Evolutionary conservation across 2,329 filamentous ascomycete genomes (phyloP), one percentile per base, ranked within the genome.

Genomic region (Escovopsis weberi): DNA sequence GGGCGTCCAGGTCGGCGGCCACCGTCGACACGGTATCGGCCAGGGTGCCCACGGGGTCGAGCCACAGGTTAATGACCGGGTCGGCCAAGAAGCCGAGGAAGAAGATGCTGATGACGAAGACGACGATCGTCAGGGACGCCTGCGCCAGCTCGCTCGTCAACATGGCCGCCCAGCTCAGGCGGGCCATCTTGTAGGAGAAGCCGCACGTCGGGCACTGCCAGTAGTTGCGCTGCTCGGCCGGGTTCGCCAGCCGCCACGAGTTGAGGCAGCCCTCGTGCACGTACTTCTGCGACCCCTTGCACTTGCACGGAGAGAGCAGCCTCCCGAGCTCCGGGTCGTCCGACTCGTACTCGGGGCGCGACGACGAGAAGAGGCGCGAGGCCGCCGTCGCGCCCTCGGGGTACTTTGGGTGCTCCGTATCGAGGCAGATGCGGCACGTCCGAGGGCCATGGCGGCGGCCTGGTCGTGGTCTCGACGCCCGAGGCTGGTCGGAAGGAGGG

Each of bases 201-300:
- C 78, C 72, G 62, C 89, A 96, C 0, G 86, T 94, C 18, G 84
- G 84, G 55, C 89, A 96, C 54, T 84, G 74, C 76, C 82, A 94
- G 58, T 80, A 93, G 52, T 88, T 86, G 44, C 83, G 74, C 30
- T 66, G 70, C 55, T 61, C 62, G 26, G 61, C 55, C 0, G 84
- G 82, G 55, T 86, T 78, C 37, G 84, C 74, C 48, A 80, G 72
- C 51, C 91, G 77, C 86, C 88, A 96, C 10, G 75, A 70, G 54
- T 83, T 77, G 39, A 98, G 69, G 56, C 91, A 98, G 28, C 79
- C 82, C 61, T 95, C 86, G 60, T 98, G 91, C 23, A 96, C 87
- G 62, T 94, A 95, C 64, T 85, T 85, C 52, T 89, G 85, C 34
- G 84, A 85, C 41, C 91, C 91, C 65, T 85, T 93, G 72, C 91